A percentile compares a stretch with the other conserved stretches of the same genome.
phyloP scores from a whole-genome alignment of 305 asterid genomes.

The Fraxinus paxiana region DNA sequence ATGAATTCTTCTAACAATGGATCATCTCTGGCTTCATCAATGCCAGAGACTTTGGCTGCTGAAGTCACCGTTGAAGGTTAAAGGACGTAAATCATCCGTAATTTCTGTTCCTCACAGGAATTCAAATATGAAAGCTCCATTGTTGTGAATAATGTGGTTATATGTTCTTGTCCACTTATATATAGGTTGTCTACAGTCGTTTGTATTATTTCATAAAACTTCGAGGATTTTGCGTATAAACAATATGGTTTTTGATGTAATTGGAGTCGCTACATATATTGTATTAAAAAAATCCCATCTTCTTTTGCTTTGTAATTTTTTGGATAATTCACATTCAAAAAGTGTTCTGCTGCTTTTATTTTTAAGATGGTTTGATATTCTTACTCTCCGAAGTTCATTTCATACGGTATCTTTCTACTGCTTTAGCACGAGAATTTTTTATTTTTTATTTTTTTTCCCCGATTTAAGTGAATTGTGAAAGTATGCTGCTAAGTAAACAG shows the following conservation, averaged over 20 bases:
- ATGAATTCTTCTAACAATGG: slow-evolving; percentile 21
- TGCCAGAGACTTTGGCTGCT: slow-evolving; percentile 26
- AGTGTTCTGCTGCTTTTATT: background rate
- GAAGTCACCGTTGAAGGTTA: slow-evolving; percentile 41
- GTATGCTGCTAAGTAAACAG: background rate
- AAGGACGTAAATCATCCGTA: background rate
- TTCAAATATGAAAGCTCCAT: background rate
- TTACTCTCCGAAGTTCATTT: background rate
- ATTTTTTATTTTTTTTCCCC: background rate
- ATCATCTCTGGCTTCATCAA: slow-evolving; percentile 3
- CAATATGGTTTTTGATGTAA: background rate
- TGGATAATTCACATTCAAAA: background rate
- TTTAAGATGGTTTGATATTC: background rate
- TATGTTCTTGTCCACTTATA: slow-evolving; percentile 18
- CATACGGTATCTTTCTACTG: background rate
- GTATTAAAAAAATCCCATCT: background rate
- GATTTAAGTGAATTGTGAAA: background rate
- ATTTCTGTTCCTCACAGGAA: background rate
- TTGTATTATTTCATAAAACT: background rate
- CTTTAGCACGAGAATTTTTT: background rate
- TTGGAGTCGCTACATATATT: background rate
- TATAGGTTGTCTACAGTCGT: slow-evolving; percentile 7
- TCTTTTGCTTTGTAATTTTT: background rate
- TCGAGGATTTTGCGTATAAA: background rate
- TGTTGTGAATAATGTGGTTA: slow-evolving; percentile 38